These are phyloP conservation scores for Colletotrichum tofieldiae DNA, from an alignment of 2,329 filamentous ascomycete genomes.

Conservation along the genomic window DNA sequence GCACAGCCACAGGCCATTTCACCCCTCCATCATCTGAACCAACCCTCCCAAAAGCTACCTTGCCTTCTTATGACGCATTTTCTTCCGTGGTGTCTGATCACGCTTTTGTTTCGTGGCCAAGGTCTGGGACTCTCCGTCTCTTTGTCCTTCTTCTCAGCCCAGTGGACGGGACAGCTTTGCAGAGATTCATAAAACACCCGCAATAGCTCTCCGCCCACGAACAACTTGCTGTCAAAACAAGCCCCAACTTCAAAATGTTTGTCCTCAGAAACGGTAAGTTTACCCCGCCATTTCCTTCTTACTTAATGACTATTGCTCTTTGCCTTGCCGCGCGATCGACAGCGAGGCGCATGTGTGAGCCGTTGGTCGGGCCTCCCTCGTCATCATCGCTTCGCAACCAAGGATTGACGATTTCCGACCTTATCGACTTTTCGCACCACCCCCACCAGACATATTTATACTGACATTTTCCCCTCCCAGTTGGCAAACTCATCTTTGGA, in stretches of 20 bases:
- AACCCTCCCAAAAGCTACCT: slow-evolving; percentile 38
- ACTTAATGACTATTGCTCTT: slow-evolving; percentile 1
- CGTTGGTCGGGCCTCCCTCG: slow-evolving; percentile 19
- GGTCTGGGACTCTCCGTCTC: slow-evolving; percentile 30
- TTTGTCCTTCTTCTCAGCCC: slow-evolving; percentile 22
- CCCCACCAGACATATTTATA: not conserved
- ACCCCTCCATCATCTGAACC: slow-evolving; percentile 41
- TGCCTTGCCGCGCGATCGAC: not conserved
- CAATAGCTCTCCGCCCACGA: slow-evolving; percentile 23
- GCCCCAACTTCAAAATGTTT: slow-evolving; percentile 52
- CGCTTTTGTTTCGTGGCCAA: slow-evolving; percentile 38
- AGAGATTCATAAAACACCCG: slow-evolving; percentile 36
- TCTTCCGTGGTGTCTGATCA: slow-evolving; percentile 37
- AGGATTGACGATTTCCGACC: slow-evolving; percentile 19
- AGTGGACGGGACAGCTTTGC: slow-evolving; percentile 30
- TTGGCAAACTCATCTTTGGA: slow-evolving; percentile 95
- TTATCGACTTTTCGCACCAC: not conserved
- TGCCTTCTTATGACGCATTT: slow-evolving; percentile 52
- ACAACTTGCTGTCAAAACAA: slow-evolving; percentile 27
- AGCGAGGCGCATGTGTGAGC: slow-evolving; percentile 2
- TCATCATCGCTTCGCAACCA: slow-evolving; percentile 14
- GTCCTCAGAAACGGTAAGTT: slow-evolving; percentile 58
- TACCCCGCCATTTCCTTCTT: slow-evolving; percentile 35
- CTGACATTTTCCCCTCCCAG: slow-evolving; percentile 60
- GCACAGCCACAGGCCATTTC: slow-evolving; percentile 47